Conservation (phyloP, 2,329 filamentous ascomycete species). For the Phialemoniopsis sp. region DNA sequence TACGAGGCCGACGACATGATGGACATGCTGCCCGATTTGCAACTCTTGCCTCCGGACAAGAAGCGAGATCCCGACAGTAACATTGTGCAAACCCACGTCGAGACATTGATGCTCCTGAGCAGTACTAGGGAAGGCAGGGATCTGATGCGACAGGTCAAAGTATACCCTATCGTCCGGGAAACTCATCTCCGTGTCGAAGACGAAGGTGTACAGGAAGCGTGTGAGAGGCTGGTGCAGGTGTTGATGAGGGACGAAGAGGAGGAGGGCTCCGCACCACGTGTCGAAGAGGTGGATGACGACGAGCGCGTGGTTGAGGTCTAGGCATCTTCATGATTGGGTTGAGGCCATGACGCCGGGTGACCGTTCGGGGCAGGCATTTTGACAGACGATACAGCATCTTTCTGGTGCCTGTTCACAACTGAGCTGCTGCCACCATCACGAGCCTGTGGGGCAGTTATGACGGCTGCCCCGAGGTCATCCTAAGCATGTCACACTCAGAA, state of each 20-base stretch:
- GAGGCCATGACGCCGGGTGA: not conserved
- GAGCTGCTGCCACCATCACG: conserved; percentile 3
- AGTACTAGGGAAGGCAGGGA: conserved; percentile 74
- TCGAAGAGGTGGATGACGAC: conserved; percentile 41
- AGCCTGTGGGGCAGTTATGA: no score
- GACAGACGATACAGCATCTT: not conserved
- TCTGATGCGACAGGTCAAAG: conserved; percentile 67
- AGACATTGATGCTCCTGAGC: conserved; percentile 80
- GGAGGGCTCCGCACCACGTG: conserved; percentile 30
- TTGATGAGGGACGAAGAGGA: conserved; percentile 67
- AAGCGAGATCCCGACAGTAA: conserved; percentile 70
- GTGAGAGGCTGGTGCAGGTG: conserved; percentile 86
- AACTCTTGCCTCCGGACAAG: conserved; percentile 87
- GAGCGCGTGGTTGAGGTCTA: conserved; percentile 52
- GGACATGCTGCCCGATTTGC: conserved; percentile 84
- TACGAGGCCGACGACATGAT: conserved; percentile 83
- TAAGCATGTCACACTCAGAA: no score
- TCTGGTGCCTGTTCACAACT: not conserved
- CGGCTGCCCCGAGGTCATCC: no score
- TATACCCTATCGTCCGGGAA: conserved; percentile 88
- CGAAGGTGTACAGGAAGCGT: conserved; percentile 77
- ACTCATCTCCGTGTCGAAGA: conserved; percentile 75
- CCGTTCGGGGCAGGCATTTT: not conserved
- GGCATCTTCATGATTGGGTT: conserved; percentile 2
- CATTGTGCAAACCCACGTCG: conserved; percentile 82